Conservation (phyloP, 148 eudicot species). For the Pharnaceum exiguum region DNA sequence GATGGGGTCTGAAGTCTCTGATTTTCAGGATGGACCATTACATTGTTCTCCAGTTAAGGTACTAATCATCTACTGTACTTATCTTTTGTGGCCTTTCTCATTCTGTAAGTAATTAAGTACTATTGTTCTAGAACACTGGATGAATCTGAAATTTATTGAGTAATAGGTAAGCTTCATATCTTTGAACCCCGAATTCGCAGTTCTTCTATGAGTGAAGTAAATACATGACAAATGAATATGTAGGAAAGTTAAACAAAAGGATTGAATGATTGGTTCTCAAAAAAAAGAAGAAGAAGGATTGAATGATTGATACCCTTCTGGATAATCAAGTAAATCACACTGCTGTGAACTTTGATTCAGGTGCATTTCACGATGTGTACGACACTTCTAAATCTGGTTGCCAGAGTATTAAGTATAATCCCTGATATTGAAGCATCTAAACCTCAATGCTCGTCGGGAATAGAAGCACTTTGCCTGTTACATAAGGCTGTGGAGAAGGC, state of each 20-base stretch:
- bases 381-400: conserved; percentile 42
- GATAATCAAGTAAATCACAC: not conserved
- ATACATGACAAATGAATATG: too few species aligned
- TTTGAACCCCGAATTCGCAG: too few species aligned
- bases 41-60: conserved; percentile 49
- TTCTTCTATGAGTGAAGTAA: too few species aligned
- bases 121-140: too few species aligned
- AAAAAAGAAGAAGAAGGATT: too few species aligned
- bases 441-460: conserved; percentile 71
- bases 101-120: not conserved
- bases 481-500: conserved; percentile 54
- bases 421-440: conserved; percentile 73
- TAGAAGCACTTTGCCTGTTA: conserved; percentile 61
- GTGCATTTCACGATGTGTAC: conserved; percentile 77
- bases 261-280: too few species aligned
- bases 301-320: not conserved
- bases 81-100: not conserved
- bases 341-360: conserved; percentile 25
- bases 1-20: conserved; percentile 61
- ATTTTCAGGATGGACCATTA: conserved; percentile 32
- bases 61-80: not conserved
- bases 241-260: too few species aligned
- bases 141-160: too few species aligned
- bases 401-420: conserved; percentile 38
- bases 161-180: too few species aligned